These are phyloP conservation scores for Dionaea muscipula DNA, from an alignment of 179 eudicot species.

Conservation along the genomic window DNA sequence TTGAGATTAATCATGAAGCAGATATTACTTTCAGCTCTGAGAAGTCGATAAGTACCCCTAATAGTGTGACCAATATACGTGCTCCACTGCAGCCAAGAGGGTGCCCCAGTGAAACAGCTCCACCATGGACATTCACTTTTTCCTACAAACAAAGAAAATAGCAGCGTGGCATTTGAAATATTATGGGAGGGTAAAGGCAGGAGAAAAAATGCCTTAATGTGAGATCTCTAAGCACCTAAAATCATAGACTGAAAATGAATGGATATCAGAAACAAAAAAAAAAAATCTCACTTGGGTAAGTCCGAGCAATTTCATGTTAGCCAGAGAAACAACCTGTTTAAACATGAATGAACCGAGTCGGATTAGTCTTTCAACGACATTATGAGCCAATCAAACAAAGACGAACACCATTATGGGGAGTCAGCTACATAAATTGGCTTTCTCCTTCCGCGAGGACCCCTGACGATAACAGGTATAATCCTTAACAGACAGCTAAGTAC, in stretches of 20 bases:
- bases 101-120: conserved; percentile 95
- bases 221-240: background rate
- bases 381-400: background rate
- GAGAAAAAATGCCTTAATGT: background rate
- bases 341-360: background rate
- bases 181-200: background rate
- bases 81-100: conserved; percentile 99
- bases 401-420: conserved; percentile 4
- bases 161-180: background rate
- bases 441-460: background rate
- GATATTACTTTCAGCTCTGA: too few relatives aligned
- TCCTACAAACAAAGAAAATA: conserved; percentile 32
- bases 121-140: conserved; percentile 84
- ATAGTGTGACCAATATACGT: conserved; percentile 73
- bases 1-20: too few relatives aligned
- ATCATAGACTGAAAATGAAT: too few relatives aligned
- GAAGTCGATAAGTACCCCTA: too few relatives aligned
- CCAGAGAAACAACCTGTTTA: conserved; percentile 81
- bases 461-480: background rate
- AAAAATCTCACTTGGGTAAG: conserved; percentile 51
- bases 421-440: background rate
- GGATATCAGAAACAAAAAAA: background rate
- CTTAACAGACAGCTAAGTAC: background rate
- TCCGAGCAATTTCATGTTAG: conserved; percentile 72
- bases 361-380: background rate